These are phyloP conservation scores for Neurospora hispaniola DNA, from an alignment of 495 filamentous ascomycete genomes.

Conservation along the genomic window DNA sequence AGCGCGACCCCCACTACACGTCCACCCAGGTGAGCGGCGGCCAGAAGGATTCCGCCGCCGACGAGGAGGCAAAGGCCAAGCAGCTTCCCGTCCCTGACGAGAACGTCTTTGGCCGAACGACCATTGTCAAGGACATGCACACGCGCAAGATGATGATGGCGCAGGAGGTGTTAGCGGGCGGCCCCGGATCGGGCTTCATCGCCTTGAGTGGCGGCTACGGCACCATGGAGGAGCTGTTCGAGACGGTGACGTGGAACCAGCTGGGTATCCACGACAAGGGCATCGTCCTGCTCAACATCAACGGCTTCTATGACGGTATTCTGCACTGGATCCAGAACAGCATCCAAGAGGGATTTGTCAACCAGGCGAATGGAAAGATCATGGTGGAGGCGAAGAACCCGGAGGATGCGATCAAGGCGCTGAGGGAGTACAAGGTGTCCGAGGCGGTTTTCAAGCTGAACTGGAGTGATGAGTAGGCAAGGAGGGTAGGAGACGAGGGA, in stretches of 20 bases:
- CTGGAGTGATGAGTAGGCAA: conserved; percentile 57
- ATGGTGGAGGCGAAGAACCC: conserved; percentile 62
- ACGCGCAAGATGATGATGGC: conserved; percentile 91
- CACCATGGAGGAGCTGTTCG: conserved; percentile 92
- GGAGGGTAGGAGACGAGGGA: background rate
- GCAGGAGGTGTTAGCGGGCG: conserved; percentile 67
- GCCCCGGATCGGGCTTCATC: conserved; percentile 78
- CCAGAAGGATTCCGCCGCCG: conserved; percentile 6
- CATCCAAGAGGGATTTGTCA: conserved; percentile 68
- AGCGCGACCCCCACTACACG: conserved; percentile 47
- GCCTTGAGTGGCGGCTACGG: conserved; percentile 86
- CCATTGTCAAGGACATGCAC: conserved; percentile 90
- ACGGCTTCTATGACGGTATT: conserved; percentile 86
- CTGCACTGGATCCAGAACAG: conserved; percentile 71
- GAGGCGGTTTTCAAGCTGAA: conserved; percentile 66
- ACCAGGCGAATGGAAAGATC: conserved; percentile 55
- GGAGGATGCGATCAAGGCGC: conserved; percentile 57
- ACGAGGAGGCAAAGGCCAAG: background rate
- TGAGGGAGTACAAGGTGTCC: conserved; percentile 66
- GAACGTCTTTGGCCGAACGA: conserved; percentile 67
- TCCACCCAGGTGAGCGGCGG: conserved; percentile 21
- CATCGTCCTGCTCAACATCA: conserved; percentile 72
- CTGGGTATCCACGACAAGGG: conserved; percentile 81
- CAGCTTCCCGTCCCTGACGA: conserved; percentile 45
- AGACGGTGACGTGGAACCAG: conserved; percentile 96